Evolutionary conservation across 345 rosid genomes (phyloP).

Genomic region (Odontarrhena argentea): DNA sequence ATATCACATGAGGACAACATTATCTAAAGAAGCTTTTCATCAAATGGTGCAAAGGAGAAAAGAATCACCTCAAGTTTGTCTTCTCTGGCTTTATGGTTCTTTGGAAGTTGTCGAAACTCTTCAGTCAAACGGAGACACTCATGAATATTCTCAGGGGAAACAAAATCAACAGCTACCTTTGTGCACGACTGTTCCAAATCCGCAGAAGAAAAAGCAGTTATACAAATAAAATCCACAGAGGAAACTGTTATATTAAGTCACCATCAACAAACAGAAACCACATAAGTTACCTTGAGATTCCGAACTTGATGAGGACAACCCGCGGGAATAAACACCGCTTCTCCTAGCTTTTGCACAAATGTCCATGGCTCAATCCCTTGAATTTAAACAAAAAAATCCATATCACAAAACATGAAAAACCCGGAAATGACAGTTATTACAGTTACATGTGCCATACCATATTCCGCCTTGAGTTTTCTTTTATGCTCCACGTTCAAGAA

Average conservation of each 20-base stretch:
- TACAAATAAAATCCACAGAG: not conserved
- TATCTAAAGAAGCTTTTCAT: not conserved
- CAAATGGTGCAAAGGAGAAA: not conserved
- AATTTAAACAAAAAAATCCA: constrained; percentile 2
- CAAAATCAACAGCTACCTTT: constrained; percentile 91
- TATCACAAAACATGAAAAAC: not conserved
- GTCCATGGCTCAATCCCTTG: constrained; percentile 94
- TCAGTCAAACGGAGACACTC: constrained; percentile 84
- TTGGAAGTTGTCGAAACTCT: constrained; percentile 87
- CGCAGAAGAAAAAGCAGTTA: not conserved
- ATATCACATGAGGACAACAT: too few relatives aligned
- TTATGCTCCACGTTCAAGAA: constrained; percentile 76
- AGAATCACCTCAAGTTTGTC: constrained; percentile 89
- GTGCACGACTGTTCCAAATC: constrained; percentile 72
- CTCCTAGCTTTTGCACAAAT: constrained; percentile 79
- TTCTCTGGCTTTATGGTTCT: constrained; percentile 81
- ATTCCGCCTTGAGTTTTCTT: constrained; percentile 74
- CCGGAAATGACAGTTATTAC: constrained; percentile 1
- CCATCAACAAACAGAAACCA: not conserved
- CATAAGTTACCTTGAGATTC: constrained; percentile 68
- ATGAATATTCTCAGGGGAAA: constrained; percentile 79
- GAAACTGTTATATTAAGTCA: too few relatives aligned
- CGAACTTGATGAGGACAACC: constrained; percentile 99
- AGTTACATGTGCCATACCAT: constrained; percentile 48
- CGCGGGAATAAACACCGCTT: constrained; percentile 91